Evolutionary conservation across 2,329 filamentous ascomycete genomes (phyloP), one percentile per base, ranked within the genome.

Genomic region (Venturia effusa): DNA sequence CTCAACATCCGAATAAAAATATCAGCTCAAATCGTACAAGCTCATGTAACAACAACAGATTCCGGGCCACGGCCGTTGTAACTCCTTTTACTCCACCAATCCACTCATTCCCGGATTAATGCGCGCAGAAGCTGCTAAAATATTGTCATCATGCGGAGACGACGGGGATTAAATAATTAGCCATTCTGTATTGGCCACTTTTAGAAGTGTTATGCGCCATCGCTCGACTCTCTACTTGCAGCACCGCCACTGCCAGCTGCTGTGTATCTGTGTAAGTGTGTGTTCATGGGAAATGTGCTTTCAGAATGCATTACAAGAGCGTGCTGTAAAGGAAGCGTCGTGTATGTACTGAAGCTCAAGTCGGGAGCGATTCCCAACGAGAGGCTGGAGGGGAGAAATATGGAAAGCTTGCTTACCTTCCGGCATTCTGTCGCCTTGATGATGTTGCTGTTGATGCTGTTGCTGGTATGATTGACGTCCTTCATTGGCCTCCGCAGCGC

Each of bases 401-500:
- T 30, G 7, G 27, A 40, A 40, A 61, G 41, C 15, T 40, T 34
- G 24, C 59, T n/a, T 27, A 61, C 41, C 59, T 40, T 41, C 59
- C 27, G 37, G 37, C 41, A 41, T 10, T 17, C 17, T 61, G 37
- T 24, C 59, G 37, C 59, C 34, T 17, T 61, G 59, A n/a, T 45
- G 37, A 61, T 41, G 34, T 34, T 61, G 60, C 24, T 30, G 45
- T 13, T 51, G 45, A 13, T 51, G 45, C 22, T 27, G n/a, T 41
- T 62, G 61, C 51, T 32, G 61, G 41, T 62, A 62, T 48, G n/a
- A 13, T 7, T 51, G 32, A n/a, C 41, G 61, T 45, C 41, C 61
- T 48, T 62, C 61, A 34, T 24, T 62, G 22, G 45, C 62, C 17
- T 64, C 59, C 2, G 64, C 62, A 27, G 64, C 64, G 8, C 27